A percentile compares a stretch with the other conserved stretches of the same genome.
Conservation (phyloP, 106 monocot genomes). For the Allium sativum region DNA sequence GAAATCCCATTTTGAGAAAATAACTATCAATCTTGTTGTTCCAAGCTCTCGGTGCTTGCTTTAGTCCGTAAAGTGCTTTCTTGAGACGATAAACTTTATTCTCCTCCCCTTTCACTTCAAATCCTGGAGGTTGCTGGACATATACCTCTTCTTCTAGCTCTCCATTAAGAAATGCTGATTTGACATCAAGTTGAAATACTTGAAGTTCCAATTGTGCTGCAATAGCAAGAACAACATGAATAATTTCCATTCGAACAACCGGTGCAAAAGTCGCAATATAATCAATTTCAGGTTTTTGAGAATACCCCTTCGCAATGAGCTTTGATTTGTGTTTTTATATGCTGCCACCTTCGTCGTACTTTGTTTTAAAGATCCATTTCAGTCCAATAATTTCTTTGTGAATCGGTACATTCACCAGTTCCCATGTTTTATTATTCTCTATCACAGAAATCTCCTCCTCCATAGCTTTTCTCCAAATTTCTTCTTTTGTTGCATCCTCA, state of each 20-base stretch:
- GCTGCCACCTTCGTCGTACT: background rate
- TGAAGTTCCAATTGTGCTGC: background rate
- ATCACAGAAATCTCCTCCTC: background rate
- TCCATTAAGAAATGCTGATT: conserved; percentile 6
- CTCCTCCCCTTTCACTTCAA: background rate
- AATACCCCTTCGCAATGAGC: conserved; percentile 1
- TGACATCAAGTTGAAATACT: background rate
- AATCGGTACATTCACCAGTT: background rate
- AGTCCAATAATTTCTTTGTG: conserved; percentile 1
- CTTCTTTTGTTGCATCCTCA: background rate
- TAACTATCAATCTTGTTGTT: background rate
- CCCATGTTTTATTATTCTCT: background rate
- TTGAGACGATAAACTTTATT: background rate
- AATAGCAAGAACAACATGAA: background rate
- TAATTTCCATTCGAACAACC: background rate
- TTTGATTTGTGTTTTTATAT: background rate
- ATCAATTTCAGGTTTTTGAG: background rate
- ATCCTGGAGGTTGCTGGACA: background rate
- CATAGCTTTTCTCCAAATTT: background rate
- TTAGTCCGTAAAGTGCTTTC: background rate
- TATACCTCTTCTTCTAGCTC: conserved; percentile 1
- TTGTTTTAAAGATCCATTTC: conserved; percentile 5
- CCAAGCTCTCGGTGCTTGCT: background rate
- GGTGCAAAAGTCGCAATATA: background rate
- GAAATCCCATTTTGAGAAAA: background rate